These are phyloP conservation scores for Xylaria digitata DNA, from an alignment of 2,329 filamentous ascomycete genomes.

Conservation along the genomic window DNA sequence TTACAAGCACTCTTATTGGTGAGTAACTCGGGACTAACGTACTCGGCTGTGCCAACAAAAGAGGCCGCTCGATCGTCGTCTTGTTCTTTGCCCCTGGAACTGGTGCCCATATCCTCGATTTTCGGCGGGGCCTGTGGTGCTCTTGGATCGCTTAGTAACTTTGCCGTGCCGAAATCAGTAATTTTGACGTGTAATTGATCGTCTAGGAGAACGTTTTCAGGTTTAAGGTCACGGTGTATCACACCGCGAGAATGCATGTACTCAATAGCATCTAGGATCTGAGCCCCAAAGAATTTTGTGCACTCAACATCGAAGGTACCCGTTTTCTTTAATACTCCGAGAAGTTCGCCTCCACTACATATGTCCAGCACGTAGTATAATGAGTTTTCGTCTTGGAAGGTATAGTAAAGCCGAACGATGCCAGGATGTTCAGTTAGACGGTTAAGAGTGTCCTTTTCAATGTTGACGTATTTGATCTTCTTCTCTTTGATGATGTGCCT, in stretches of 20 bases:
- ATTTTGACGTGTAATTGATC: slow-evolving; percentile 98
- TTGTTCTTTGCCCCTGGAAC: slow-evolving; percentile 52
- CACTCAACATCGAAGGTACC: slow-evolving; percentile 96
- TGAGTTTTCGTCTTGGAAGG: slow-evolving; percentile 95
- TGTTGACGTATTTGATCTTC: slow-evolving; percentile 99
- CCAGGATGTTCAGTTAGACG: slow-evolving; percentile 95
- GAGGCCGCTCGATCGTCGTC: slow-evolving; percentile 85
- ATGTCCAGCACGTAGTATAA: slow-evolving; percentile 97
- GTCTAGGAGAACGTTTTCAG: slow-evolving; percentile 95
- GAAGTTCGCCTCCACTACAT: slow-evolving; percentile 88
- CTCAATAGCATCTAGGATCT: slow-evolving; percentile 95
- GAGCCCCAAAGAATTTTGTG: slow-evolving; percentile 90
- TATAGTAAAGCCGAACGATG: slow-evolving; percentile 96
- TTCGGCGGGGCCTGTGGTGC: slow-evolving; percentile 56
- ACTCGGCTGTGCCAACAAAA: slow-evolving; percentile 97
- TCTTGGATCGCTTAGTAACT: slow-evolving; percentile 76
- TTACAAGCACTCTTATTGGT: slow-evolving; percentile 98
- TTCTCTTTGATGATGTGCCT: slow-evolving; percentile 99
- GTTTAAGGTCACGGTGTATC: slow-evolving; percentile 96
- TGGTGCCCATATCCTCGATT: slow-evolving; percentile 53
- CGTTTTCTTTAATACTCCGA: slow-evolving; percentile 93
- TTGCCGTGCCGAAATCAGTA: slow-evolving; percentile 98
- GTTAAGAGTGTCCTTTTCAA: slow-evolving; percentile 98
- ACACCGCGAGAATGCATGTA: slow-evolving; percentile 98
- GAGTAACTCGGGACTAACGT: slow-evolving; percentile 96